A percentile compares a stretch with the other conserved stretches of the same genome.
phyloP scores from a whole-genome alignment of 2,329 filamentous ascomycete genomes.

The Neopestalotiopsis rosae region DNA sequence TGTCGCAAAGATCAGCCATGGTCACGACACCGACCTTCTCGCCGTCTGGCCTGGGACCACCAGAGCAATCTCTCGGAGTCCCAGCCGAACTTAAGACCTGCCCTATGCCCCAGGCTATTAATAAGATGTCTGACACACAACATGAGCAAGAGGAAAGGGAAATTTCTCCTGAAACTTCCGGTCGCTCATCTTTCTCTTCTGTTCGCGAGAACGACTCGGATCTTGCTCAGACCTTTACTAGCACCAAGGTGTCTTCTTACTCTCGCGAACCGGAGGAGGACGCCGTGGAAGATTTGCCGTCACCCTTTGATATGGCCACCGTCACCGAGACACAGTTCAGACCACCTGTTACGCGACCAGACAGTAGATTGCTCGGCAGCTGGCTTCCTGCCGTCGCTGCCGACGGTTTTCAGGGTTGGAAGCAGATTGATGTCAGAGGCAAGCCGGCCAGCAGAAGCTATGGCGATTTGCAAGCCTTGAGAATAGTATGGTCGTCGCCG shows the following conservation, averaged over 20 bases:
- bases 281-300: constrained; percentile 56
- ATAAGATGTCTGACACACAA: constrained; percentile 32
- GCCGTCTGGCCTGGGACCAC: constrained; percentile 20
- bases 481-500: constrained; percentile 58
- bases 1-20: constrained; percentile 25
- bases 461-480: constrained; percentile 62
- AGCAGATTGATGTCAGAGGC: constrained; percentile 64
- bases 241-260: constrained; percentile 67
- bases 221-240: constrained; percentile 67
- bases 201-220: constrained; percentile 65
- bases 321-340: constrained; percentile 52
- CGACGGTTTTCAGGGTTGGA: constrained; percentile 66
- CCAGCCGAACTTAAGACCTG: constrained; percentile 26
- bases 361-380: constrained; percentile 62
- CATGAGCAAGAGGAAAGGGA: constrained; percentile 26
- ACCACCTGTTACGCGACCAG: constrained; percentile 58
- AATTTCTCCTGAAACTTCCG: constrained; percentile 41
- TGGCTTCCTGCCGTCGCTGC: constrained; percentile 57
- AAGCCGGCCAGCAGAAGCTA: constrained; percentile 66
- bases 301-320: constrained; percentile 46
- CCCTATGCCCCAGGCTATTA: constrained; percentile 26
- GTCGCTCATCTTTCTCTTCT: constrained; percentile 65
- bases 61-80: constrained; percentile 21
- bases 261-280: constrained; percentile 51
- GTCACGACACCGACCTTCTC: constrained; percentile 27